These are phyloP conservation scores for Marasmius fiardii DNA, from an alignment of 1,284 basidiomycete genomes.

Conservation along the genomic window DNA sequence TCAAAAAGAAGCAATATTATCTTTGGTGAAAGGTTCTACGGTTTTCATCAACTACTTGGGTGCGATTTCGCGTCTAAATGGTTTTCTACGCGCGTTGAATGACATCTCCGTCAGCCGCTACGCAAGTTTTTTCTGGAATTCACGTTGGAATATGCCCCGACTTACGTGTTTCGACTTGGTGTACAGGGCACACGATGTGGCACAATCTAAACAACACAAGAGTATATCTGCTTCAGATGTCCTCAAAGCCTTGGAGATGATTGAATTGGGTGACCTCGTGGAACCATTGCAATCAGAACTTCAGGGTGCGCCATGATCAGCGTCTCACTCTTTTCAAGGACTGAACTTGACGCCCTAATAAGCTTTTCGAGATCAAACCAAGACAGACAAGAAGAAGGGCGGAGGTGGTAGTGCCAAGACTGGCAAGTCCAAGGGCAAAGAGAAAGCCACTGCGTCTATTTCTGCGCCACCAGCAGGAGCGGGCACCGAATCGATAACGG, in stretches of 20 bases:
- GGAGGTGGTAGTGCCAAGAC: constrained; percentile 20
- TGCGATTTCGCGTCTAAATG: constrained; percentile 33
- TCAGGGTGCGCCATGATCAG: constrained; percentile 44
- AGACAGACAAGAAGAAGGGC: constrained; percentile 51
- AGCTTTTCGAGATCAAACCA: constrained; percentile 61
- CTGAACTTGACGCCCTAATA: background rate
- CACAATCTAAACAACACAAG: constrained; percentile 80
- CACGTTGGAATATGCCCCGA: background rate
- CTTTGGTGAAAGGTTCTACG: constrained; percentile 81
- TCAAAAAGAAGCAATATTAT: constrained; percentile 82
- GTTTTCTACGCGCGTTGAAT: constrained; percentile 8
- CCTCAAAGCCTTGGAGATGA: constrained; percentile 76
- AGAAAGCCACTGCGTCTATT: constrained; percentile 26
- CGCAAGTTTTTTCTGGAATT: constrained; percentile 41
- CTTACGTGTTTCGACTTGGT: constrained; percentile 14
- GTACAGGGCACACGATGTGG: constrained; percentile 82
- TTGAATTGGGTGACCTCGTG: constrained; percentile 79
- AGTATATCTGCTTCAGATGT: constrained; percentile 88
- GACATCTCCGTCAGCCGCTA: constrained; percentile 48
- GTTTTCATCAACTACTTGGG: constrained; percentile 91
- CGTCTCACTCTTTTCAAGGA: background rate
- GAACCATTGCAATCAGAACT: constrained; percentile 71
- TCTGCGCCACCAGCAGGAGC: constrained; percentile 12
- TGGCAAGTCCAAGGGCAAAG: constrained; percentile 27
- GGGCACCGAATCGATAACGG: constrained; percentile 8